Percentiles rank a stretch among this genome's conserved stretches.
phyloP scores from a whole-genome alignment of 75 land plant genomes.

The Selaginella moellendorffii region DNA sequence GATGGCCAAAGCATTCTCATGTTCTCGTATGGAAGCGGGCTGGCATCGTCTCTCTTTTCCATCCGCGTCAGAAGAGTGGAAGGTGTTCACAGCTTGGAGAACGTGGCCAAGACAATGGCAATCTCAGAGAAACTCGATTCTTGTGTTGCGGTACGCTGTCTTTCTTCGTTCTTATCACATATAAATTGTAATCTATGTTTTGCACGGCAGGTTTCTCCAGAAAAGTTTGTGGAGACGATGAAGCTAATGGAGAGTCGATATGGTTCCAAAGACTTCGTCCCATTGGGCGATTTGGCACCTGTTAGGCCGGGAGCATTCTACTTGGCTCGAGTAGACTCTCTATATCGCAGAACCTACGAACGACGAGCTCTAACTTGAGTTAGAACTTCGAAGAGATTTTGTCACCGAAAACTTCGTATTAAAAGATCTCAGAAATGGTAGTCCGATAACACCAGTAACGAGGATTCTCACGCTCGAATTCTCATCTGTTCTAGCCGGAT shows the following conservation, averaged over 20 bases:
- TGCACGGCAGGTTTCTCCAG: constrained; percentile 49
- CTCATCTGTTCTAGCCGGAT: too few relatives aligned
- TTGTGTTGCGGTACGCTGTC: constrained; percentile 48
- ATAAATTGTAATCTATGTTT: too few relatives aligned
- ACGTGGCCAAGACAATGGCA: constrained; percentile 51
- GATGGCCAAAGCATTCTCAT: constrained; percentile 56
- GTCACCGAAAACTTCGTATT: too few relatives aligned
- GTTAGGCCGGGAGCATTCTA: constrained; percentile 60
- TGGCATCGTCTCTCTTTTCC: constrained; percentile 80
- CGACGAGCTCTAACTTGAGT: too few relatives aligned
- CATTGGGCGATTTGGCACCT: constrained; percentile 39
- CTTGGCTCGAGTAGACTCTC: constrained; percentile 64
- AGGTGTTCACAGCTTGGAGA: constrained; percentile 49
- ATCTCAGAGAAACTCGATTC: constrained; percentile 47
- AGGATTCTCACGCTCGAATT: too few relatives aligned
- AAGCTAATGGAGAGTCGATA: constrained; percentile 80
- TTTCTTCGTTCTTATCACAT: too few relatives aligned
- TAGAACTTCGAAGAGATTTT: too few relatives aligned
- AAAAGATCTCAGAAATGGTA: too few relatives aligned
- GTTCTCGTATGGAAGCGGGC: constrained; percentile 99
- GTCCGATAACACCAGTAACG: too few relatives aligned
- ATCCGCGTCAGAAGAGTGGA: constrained; percentile 39
- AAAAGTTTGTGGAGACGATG: constrained; percentile 58
- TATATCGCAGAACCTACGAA: constrained; percentile 59
- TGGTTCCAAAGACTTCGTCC: constrained; percentile 75